These are phyloP conservation scores for Claviceps sp. DNA, from an alignment of 2,329 filamentous ascomycete genomes.

Conservation along the genomic window DNA sequence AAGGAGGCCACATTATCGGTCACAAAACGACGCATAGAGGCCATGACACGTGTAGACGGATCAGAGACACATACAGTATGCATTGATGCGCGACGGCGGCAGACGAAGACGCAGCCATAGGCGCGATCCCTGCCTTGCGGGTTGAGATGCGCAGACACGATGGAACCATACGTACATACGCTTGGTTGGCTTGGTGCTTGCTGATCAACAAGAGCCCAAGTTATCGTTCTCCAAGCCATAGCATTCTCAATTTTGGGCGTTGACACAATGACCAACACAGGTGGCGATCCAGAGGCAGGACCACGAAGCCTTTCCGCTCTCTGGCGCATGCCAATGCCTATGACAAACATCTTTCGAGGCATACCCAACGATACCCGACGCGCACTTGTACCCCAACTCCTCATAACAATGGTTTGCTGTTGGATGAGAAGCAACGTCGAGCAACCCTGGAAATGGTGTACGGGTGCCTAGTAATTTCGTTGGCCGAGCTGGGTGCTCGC, in stretches of 20 bases:
- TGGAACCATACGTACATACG: not conserved
- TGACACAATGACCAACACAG: not conserved
- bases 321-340: not conserved
- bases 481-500: not conserved
- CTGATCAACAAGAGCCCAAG: not conserved
- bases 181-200: not conserved
- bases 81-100: not conserved
- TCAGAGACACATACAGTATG: not conserved
- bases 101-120: not conserved
- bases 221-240: not conserved
- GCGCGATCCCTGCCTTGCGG: not conserved
- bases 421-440: not conserved
- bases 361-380: slow-evolving; percentile 7
- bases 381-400: not conserved
- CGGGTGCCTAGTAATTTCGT: not conserved
- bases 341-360: not conserved
- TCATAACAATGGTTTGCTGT: not conserved
- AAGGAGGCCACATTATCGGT: not conserved
- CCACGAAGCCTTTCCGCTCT: not conserved
- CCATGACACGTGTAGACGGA: slow-evolving; percentile 5
- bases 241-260: not conserved
- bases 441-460: not conserved
- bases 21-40: slow-evolving; percentile 1
- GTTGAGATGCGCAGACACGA: not conserved
- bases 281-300: not conserved